A percentile compares a stretch with the other conserved stretches of the same genome.
Conservation (phyloP, 1,284 basidiomycete species). For the Rhizoctonia solani region DNA sequence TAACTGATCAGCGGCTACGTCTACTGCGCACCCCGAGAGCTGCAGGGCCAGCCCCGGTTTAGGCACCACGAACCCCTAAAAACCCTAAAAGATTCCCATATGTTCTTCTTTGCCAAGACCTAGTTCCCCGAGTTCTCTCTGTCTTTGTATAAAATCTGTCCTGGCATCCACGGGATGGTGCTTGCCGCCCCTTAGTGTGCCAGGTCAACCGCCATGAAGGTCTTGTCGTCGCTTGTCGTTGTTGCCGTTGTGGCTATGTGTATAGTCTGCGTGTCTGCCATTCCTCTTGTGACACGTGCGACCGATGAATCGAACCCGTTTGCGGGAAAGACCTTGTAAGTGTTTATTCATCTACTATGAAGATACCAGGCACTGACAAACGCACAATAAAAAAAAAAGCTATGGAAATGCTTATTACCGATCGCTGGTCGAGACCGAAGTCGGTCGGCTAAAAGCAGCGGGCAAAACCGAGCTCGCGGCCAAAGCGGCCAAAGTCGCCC, state of each 20-base stretch:
- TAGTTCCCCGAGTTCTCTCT: too few relatives aligned
- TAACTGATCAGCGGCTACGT: too few relatives aligned
- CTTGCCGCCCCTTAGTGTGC: too few relatives aligned
- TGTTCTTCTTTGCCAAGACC: too few relatives aligned
- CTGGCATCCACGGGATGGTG: too few relatives aligned
- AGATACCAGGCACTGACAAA: not conserved
- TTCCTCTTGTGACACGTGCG: constrained; percentile 9
- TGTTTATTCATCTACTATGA: too few relatives aligned
- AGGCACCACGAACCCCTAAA: too few relatives aligned
- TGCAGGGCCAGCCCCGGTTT: too few relatives aligned
- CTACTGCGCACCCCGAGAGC: too few relatives aligned
- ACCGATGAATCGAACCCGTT: constrained; percentile 13
- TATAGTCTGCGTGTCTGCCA: constrained; percentile 7
- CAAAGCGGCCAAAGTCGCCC: constrained; percentile 36
- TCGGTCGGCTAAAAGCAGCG: constrained; percentile 23
- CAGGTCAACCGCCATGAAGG: constrained; percentile 13
- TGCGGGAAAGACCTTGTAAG: constrained; percentile 25
- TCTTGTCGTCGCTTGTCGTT: constrained; percentile 2
- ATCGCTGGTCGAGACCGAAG: constrained; percentile 15
- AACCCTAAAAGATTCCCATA: too few relatives aligned
- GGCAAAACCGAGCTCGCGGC: constrained; percentile 32
- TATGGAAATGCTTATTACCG: constrained; percentile 19
- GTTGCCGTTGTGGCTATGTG: constrained; percentile 11
- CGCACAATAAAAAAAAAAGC: not conserved
- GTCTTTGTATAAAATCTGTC: too few relatives aligned